Evolutionary conservation across 352 stramenopile genomes (phyloP).

Genomic region (Phytophthora brassicae): DNA sequence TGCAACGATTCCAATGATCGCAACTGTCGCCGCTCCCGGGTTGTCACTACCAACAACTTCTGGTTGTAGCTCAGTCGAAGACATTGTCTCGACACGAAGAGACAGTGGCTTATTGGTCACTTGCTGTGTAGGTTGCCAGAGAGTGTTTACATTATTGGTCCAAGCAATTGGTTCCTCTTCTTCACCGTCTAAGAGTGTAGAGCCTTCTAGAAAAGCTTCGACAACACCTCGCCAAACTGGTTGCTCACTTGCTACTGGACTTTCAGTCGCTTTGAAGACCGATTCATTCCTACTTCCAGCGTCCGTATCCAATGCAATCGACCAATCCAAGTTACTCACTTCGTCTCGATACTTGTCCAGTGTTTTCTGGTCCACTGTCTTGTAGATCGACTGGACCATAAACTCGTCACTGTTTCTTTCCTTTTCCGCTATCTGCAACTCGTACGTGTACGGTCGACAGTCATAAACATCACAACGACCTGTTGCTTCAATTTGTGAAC

Average conservation of each 20-base stretch:
- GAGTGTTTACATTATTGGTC: slow-evolving; percentile 9
- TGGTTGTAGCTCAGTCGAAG: not conserved
- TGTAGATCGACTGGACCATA: slow-evolving; percentile 46
- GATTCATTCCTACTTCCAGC: not conserved
- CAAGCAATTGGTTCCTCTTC: slow-evolving; percentile 20
- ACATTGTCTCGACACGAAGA: not conserved
- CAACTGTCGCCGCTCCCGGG: not conserved
- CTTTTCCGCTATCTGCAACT: slow-evolving; percentile 45
- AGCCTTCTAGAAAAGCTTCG: not conserved
- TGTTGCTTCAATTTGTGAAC: slow-evolving; percentile 21
- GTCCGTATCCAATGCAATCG: not conserved
- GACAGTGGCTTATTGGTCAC: slow-evolving; percentile 3
- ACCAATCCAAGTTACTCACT: slow-evolving; percentile 40
- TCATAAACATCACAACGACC: slow-evolving; percentile 51
- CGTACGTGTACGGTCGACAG: slow-evolving; percentile 46
- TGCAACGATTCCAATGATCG: slow-evolving; percentile 2
- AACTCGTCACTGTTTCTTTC: slow-evolving; percentile 26
- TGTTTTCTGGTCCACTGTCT: slow-evolving; percentile 37
- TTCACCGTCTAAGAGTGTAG: not conserved
- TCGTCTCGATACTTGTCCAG: slow-evolving; percentile 29
- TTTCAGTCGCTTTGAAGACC: slow-evolving; percentile 1
- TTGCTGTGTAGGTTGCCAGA: not conserved
- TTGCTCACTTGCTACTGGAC: not conserved
- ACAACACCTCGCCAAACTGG: not conserved
- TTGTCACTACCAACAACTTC: not conserved